Evolutionary conservation across 345 rosid species (phyloP).

Genomic region (Moringa oleifera): DNA sequence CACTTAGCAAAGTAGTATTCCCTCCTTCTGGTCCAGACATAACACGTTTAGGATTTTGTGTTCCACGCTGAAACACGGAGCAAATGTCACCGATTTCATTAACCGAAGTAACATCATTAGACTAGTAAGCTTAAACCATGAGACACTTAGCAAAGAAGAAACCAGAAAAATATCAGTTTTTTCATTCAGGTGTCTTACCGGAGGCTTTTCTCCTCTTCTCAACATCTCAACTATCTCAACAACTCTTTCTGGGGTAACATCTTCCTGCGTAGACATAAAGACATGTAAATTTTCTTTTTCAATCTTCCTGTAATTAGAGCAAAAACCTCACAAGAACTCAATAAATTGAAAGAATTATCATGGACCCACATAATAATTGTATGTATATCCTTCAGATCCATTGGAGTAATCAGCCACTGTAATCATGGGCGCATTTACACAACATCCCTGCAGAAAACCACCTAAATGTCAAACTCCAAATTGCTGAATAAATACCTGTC

Average conservation of each 20-base stretch:
- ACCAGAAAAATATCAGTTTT: not conserved
- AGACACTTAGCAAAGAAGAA: not conserved
- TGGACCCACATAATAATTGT: slow-evolving; percentile 79
- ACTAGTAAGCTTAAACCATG: not conserved
- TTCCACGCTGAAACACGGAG: slow-evolving; percentile 56
- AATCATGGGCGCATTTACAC: slow-evolving; percentile 99
- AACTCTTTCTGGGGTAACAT: slow-evolving; percentile 77
- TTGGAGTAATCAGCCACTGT: slow-evolving; percentile 92
- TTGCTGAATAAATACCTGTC: not conserved
- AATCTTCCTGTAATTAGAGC: not conserved
- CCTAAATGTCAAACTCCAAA: slow-evolving; percentile 4
- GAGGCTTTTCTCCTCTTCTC: slow-evolving; percentile 85
- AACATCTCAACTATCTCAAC: slow-evolving; percentile 88
- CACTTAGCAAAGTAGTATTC: slow-evolving; percentile 64
- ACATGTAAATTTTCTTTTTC: not conserved
- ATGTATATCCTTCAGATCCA: slow-evolving; percentile 93
- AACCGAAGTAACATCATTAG: not conserved
- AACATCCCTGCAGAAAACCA: slow-evolving; percentile 71
- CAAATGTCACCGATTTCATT: not conserved
- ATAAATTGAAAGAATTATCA: slow-evolving; percentile 9
- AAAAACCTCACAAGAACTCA: not conserved
- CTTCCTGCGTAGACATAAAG: slow-evolving; percentile 67
- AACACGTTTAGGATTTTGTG: slow-evolving; percentile 86
- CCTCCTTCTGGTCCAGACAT: slow-evolving; percentile 96
- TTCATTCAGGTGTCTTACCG: slow-evolving; percentile 41